Evolutionary conservation across 2,329 filamentous ascomycete species (phyloP).

Genomic region (Fonsecaea nubica): DNA sequence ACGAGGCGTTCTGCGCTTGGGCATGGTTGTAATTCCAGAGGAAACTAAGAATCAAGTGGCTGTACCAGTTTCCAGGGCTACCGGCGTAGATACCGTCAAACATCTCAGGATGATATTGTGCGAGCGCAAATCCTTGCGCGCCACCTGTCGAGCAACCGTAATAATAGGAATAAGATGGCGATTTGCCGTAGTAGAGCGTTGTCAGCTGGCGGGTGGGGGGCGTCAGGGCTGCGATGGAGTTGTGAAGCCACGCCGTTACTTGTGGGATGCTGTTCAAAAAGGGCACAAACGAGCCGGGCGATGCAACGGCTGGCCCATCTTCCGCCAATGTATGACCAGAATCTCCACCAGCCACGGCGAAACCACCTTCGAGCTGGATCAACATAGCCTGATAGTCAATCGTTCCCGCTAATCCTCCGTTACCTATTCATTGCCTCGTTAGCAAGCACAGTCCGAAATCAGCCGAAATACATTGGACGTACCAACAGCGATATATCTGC

Average conservation of each 20-base stretch:
- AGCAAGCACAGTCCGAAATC: too few species aligned
- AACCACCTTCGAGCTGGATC: constrained; percentile 2
- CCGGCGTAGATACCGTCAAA: constrained; percentile 1
- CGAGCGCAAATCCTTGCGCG: constrained; percentile 3
- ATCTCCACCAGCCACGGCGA: constrained; percentile 9
- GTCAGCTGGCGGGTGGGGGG: background rate
- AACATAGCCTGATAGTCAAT: constrained; percentile 9
- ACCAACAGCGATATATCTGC: too few species aligned
- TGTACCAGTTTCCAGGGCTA: background rate
- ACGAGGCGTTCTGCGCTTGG: background rate
- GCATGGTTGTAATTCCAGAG: background rate
- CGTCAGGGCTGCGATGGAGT: constrained; percentile 8
- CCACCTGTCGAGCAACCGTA: background rate
- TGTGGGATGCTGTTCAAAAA: constrained; percentile 3
- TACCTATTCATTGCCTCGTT: background rate
- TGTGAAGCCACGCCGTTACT: constrained; percentile 1
- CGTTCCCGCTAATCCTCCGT: constrained; percentile 3
- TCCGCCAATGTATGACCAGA: background rate
- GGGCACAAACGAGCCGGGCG: background rate
- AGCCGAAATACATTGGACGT: too few species aligned
- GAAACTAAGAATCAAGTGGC: constrained; percentile 4
- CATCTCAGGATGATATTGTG: background rate
- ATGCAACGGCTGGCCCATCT: background rate
- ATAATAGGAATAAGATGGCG: background rate
- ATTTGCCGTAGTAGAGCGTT: background rate